phyloP scores from a whole-genome alignment of 805 yeast species.

The Metschnikowia borealis region DNA sequence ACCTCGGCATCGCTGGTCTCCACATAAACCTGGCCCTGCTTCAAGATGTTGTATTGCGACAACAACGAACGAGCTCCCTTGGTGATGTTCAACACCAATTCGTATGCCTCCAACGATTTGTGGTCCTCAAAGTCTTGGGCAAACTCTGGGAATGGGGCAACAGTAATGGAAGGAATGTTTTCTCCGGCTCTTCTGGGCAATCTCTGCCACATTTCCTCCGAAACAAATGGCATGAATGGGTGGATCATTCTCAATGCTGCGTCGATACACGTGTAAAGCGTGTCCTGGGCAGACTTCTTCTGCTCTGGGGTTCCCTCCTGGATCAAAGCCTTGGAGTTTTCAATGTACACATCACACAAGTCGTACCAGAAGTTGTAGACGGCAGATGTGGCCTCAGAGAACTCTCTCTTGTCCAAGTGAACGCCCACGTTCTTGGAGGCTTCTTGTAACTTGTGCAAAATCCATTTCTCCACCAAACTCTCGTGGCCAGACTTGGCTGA shows the following conservation, averaged over 20 bases:
- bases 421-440: conserved; percentile 63
- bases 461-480: conserved; percentile 95
- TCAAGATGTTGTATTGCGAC: conserved; percentile 83
- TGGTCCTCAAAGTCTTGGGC: conserved; percentile 56
- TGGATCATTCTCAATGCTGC: conserved; percentile 88
- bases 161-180: conserved; percentile 63
- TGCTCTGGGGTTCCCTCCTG: conserved; percentile 86
- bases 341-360: conserved; percentile 96
- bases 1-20: conserved; percentile 55
- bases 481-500: conserved; percentile 69
- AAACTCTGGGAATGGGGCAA: conserved; percentile 75
- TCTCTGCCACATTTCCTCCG: conserved; percentile 99
- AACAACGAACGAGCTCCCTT: conserved; percentile 89
- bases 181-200: conserved; percentile 83
- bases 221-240: conserved; percentile 96
- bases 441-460: conserved; percentile 75
- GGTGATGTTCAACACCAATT: conserved; percentile 78
- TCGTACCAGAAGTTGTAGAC: conserved; percentile 95
- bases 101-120: conserved; percentile 71
- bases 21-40: conserved; percentile 82
- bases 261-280: conserved; percentile 88
- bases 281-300: conserved; percentile 86
- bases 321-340: conserved; percentile 90
- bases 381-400: conserved; percentile 79
- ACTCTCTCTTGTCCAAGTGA: conserved; percentile 78